Percentiles rank a stretch among this genome's conserved stretches.
Evolutionary conservation across 768 basidiomycete species (phyloP).

Genomic region (Termitomyces sp.): DNA sequence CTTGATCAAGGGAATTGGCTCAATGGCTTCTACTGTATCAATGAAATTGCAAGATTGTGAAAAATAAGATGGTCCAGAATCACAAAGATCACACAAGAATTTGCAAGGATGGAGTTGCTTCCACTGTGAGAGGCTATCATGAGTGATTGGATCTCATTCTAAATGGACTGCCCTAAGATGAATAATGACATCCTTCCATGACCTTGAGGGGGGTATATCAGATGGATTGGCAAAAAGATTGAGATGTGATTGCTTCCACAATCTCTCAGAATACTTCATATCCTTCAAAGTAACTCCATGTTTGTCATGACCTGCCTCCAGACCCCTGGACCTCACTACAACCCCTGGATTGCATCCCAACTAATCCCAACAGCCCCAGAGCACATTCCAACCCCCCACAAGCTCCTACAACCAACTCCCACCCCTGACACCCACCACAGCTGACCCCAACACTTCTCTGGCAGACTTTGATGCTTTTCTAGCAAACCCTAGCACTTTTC

Average conservation of each 20-base stretch:
- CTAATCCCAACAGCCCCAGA: too few relatives aligned
- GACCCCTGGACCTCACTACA: too few relatives aligned
- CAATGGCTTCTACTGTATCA: conserved; percentile 5
- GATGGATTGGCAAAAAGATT: conserved; percentile 6
- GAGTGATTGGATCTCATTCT: not conserved
- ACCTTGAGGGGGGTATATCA: not conserved
- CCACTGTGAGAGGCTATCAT: not conserved
- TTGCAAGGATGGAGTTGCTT: not conserved
- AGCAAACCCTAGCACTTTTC: too few relatives aligned
- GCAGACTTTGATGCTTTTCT: too few relatives aligned
- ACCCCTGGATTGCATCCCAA: too few relatives aligned
- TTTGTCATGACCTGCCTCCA: too few relatives aligned
- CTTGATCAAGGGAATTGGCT: conserved; percentile 14
- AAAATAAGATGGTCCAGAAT: not conserved
- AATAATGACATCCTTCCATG: not conserved
- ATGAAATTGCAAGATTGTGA: conserved; percentile 2
- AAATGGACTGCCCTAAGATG: not conserved
- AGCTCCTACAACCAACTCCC: too few relatives aligned
- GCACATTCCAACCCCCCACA: too few relatives aligned
- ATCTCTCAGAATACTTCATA: conserved; percentile 15
- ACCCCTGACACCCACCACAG: too few relatives aligned
- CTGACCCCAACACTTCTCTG: too few relatives aligned
- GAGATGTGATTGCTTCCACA: conserved; percentile 14
- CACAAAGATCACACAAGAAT: not conserved
- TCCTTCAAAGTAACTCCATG: conserved; percentile 15